Conservation (phyloP, 805 yeast species). For the Wickerhamiella kurtzmanii region DNA sequence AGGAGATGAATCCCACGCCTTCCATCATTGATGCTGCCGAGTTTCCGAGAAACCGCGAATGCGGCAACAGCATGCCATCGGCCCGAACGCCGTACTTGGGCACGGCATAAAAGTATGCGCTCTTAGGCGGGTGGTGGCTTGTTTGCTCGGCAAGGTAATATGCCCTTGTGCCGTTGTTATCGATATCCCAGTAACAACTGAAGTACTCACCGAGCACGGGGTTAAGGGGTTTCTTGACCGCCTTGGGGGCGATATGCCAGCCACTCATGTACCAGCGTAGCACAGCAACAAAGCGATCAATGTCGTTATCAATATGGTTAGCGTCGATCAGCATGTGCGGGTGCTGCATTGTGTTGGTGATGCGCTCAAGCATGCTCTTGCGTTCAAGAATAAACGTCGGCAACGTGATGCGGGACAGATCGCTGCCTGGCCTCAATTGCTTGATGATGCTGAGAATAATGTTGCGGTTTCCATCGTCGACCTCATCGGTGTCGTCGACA, state of each 20-base stretch:
- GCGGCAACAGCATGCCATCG: slow-evolving; percentile 82
- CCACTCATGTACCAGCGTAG: slow-evolving; percentile 86
- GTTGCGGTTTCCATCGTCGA: slow-evolving; percentile 79
- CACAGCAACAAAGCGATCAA: slow-evolving; percentile 58
- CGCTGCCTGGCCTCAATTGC: slow-evolving; percentile 86
- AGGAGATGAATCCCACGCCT: slow-evolving; percentile 61
- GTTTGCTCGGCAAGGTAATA: slow-evolving; percentile 89
- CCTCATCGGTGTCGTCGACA: slow-evolving; percentile 64
- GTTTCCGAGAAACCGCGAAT: slow-evolving; percentile 80
- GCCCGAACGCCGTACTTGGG: slow-evolving; percentile 72
- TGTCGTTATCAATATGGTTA: slow-evolving; percentile 40
- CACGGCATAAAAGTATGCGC: slow-evolving; percentile 76
- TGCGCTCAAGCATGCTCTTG: slow-evolving; percentile 91
- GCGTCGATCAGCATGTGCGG: slow-evolving; percentile 68
- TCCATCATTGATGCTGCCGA: slow-evolving; percentile 97
- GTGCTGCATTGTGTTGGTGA: slow-evolving; percentile 68
- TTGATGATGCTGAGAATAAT: slow-evolving; percentile 77
- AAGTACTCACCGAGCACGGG: slow-evolving; percentile 90
- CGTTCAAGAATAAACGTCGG: slow-evolving; percentile 93
- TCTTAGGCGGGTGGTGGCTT: slow-evolving; percentile 96
- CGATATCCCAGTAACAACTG: slow-evolving; percentile 83
- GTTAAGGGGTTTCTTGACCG: slow-evolving; percentile 92
- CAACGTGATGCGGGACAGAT: slow-evolving; percentile 75
- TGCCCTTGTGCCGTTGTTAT: slow-evolving; percentile 47
- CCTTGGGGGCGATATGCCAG: slow-evolving; percentile 98